Percentiles rank a stretch among this genome's conserved stretches.
Evolutionary conservation across 768 basidiomycete species (phyloP).

Genomic region (Lactarius vividus): DNA sequence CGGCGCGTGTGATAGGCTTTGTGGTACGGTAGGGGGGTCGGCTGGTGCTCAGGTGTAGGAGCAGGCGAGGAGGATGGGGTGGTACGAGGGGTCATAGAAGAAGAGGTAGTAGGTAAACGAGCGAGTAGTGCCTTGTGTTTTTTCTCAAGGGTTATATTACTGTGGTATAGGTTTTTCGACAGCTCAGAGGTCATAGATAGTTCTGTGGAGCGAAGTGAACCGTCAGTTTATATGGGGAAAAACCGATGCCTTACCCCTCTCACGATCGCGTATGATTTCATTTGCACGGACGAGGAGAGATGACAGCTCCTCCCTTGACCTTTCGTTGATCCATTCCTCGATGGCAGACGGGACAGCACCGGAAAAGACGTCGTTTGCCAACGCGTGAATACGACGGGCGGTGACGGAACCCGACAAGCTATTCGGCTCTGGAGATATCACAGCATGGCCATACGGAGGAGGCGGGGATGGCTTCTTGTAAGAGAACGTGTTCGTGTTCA

Average conservation of each 20-base stretch:
- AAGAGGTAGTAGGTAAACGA: slow-evolving; percentile 45
- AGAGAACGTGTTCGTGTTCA: not conserved
- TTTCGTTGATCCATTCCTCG: slow-evolving; percentile 56
- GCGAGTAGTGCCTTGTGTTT: slow-evolving; percentile 72
- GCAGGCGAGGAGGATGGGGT: slow-evolving; percentile 30
- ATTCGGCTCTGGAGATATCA: slow-evolving; percentile 6
- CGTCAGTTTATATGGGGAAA: slow-evolving; percentile 5
- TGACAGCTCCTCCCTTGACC: slow-evolving; percentile 70
- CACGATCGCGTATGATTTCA: slow-evolving; percentile 70
- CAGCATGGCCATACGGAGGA: slow-evolving; percentile 14
- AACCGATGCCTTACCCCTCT: slow-evolving; percentile 55
- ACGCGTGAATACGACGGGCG: slow-evolving; percentile 33
- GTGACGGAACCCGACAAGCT: slow-evolving; percentile 32
- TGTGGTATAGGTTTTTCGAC: slow-evolving; percentile 67
- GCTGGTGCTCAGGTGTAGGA: slow-evolving; percentile 26
- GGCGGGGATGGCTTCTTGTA: slow-evolving; percentile 17
- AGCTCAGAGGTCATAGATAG: slow-evolving; percentile 64
- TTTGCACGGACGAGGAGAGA: slow-evolving; percentile 70
- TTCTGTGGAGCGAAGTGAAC: slow-evolving; percentile 41
- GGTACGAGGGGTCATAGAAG: slow-evolving; percentile 26
- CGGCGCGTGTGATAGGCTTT: slow-evolving; percentile 40
- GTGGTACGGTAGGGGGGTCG: slow-evolving; percentile 24
- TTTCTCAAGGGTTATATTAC: slow-evolving; percentile 62
- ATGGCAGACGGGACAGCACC: slow-evolving; percentile 25
- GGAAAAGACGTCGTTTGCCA: slow-evolving; percentile 28